These are phyloP conservation scores for Nakaseomyces glabratus DNA, from an alignment of 1,139 yeast species.

Conservation along the genomic window DNA sequence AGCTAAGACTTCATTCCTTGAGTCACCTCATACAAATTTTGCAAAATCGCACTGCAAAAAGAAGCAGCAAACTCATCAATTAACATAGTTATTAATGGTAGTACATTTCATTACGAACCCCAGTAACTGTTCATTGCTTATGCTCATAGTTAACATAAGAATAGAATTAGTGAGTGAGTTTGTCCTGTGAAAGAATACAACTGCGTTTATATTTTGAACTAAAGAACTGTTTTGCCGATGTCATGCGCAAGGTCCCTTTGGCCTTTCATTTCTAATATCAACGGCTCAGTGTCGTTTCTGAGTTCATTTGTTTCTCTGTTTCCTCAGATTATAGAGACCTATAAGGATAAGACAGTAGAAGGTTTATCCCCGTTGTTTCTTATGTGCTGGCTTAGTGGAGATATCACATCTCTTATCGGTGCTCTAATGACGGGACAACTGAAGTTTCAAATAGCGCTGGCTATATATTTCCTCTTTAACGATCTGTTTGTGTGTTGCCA, in stretches of 20 bases:
- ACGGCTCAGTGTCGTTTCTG: constrained; percentile 46
- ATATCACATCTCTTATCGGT: constrained; percentile 68
- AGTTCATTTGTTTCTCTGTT: constrained; percentile 82
- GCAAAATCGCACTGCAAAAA: too few relatives aligned
- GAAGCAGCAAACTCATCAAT: too few relatives aligned
- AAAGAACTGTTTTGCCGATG: too few relatives aligned
- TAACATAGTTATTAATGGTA: too few relatives aligned
- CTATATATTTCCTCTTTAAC: constrained; percentile 64
- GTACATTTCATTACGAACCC: too few relatives aligned
- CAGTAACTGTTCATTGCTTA: too few relatives aligned
- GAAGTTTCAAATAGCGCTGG: constrained; percentile 65
- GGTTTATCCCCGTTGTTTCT: constrained; percentile 78
- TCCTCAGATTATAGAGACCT: constrained; percentile 78
- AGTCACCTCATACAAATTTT: too few relatives aligned
- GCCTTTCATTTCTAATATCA: constrained; percentile 28
- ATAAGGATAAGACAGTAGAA: constrained; percentile 67
- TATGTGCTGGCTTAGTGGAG: constrained; percentile 76
- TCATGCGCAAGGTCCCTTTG: constrained; percentile 18
- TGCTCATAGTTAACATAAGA: too few relatives aligned
- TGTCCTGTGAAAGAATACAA: too few relatives aligned
- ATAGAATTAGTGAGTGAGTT: too few relatives aligned
- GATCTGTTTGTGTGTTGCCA: constrained; percentile 68
- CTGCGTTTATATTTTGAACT: too few relatives aligned
- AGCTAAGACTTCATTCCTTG: too few relatives aligned
- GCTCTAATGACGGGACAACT: constrained; percentile 71